phyloP scores from a whole-genome alignment of 2,329 filamentous ascomycete genomes.

The Penicillium sp. region DNA sequence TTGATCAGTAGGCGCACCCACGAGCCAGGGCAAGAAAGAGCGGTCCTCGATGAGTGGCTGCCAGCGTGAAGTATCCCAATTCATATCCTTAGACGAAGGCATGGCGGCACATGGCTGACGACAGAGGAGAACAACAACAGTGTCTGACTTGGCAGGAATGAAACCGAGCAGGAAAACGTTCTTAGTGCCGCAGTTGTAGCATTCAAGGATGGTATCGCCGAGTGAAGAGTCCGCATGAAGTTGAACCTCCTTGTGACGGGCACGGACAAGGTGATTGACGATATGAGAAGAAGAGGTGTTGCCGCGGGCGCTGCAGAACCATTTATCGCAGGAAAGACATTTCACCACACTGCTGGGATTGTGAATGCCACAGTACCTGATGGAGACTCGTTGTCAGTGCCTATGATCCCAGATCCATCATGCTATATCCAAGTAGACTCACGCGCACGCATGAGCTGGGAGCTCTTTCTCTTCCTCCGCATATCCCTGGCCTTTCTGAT shows the following conservation, averaged over 20 bases:
- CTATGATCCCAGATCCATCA: conserved; percentile 12
- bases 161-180: conserved; percentile 98
- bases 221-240: conserved; percentile 91
- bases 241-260: conserved; percentile 97
- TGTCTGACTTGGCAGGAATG: conserved; percentile 97
- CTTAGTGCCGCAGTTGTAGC: conserved; percentile 99
- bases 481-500: conserved; percentile 62
- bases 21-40: conserved; percentile 92
- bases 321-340: conserved; percentile 93
- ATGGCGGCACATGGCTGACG: conserved; percentile 94
- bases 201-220: conserved; percentile 95
- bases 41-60: conserved; percentile 96
- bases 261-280: conserved; percentile 95
- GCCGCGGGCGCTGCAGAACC: conserved; percentile 97
- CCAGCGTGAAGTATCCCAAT: conserved; percentile 98
- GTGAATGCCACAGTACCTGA: conserved; percentile 94
- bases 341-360: conserved; percentile 95
- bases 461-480: conserved; percentile 86
- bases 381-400: conserved; percentile 16
- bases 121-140: conserved; percentile 93
- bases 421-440: conserved; percentile 51
- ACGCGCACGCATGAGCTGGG: conserved; percentile 94
- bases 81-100: conserved; percentile 98
- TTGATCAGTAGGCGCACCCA: conserved; percentile 84
- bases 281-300: conserved; percentile 98